Evolutionary conservation across 202 grass and related monocot genomes (phyloP).

Genomic region (Brachypodium distachyon): DNA sequence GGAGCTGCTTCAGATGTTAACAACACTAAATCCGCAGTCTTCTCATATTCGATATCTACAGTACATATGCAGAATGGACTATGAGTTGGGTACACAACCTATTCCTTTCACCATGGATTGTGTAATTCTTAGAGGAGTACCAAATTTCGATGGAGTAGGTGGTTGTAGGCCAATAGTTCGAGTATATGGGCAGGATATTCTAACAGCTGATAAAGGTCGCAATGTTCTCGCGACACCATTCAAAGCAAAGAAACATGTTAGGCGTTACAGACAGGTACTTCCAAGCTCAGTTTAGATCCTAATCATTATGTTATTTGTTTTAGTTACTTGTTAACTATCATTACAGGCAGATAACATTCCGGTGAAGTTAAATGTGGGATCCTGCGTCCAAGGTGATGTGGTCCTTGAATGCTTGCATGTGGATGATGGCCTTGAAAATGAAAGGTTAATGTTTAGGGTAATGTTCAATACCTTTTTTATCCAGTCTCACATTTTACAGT

Average conservation of each 20-base stretch:
- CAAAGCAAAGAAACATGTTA: conserved; percentile 66
- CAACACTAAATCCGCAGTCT: conserved; percentile 61
- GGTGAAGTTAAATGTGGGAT: conserved; percentile 86
- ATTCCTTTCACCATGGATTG: conserved; percentile 84
- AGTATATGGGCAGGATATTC: conserved; percentile 67
- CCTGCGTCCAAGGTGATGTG: conserved; percentile 85
- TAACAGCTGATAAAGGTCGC: conserved; percentile 35
- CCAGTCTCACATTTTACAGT: conserved; percentile 72
- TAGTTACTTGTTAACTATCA: conserved; percentile 48
- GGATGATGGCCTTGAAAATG: conserved; percentile 41
- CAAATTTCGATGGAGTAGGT: conserved; percentile 70
- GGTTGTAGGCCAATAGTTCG: conserved; percentile 75
- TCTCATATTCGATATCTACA: conserved; percentile 88
- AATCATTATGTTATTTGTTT: conserved; percentile 29
- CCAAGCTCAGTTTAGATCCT: neutral
- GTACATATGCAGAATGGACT: conserved; percentile 62
- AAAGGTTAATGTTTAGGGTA: conserved; percentile 74
- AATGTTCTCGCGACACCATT: conserved; percentile 35
- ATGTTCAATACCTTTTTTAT: conserved; percentile 95
- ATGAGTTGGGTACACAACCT: conserved; percentile 37
- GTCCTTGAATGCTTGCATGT: conserved; percentile 85
- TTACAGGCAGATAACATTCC: conserved; percentile 70
- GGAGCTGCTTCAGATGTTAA: conserved; percentile 69
- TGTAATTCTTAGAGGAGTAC: conserved; percentile 76
- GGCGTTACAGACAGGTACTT: conserved; percentile 73